Evolutionary conservation across 176 grass and related monocot species (phyloP).

Genomic region (Triticum urartu): DNA sequence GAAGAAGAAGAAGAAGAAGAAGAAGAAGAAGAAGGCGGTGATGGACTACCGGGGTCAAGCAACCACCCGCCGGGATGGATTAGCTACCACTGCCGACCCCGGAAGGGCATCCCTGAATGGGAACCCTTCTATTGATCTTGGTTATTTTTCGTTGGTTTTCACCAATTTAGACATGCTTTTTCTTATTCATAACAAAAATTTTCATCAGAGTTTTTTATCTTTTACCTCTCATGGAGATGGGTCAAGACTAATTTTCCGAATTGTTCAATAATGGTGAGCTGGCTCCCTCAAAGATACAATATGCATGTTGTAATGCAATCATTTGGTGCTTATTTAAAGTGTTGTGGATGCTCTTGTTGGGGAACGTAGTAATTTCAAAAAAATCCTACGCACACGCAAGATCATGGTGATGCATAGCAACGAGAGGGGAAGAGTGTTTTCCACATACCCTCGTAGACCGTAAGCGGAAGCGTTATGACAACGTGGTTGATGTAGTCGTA

Average conservation of each 20-base stretch:
- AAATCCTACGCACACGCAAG: too few relatives aligned
- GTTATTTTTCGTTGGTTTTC: background rate
- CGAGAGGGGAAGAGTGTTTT: too few relatives aligned
- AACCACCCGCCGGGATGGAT: background rate
- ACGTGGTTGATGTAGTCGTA: too few relatives aligned
- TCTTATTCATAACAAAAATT: background rate
- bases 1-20: too few relatives aligned
- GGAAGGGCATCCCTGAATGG: background rate
- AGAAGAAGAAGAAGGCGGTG: too few relatives aligned
- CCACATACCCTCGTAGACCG: too few relatives aligned
- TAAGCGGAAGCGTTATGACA: too few relatives aligned
- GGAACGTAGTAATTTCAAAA: too few relatives aligned
- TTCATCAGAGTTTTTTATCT: background rate
- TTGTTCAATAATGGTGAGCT: background rate
- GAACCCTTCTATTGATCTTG: background rate
- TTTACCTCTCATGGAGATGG: background rate
- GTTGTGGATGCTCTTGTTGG: background rate
- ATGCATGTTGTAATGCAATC: background rate
- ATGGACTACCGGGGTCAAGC: background rate
- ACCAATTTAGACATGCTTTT: background rate
- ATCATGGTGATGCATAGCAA: too few relatives aligned
- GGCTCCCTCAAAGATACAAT: background rate
- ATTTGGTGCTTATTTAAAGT: background rate
- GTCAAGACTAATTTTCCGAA: background rate
- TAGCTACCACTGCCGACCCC: background rate